A percentile compares a stretch with the other conserved stretches of the same genome.
Conservation (phyloP, 345 rosid species). For the thale cress (Arabidopsis thaliana) region TAIR10.1 NC_003070.9:20500001-20500500, state of each 20-base stretch:
- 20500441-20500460: conserved; percentile 79
- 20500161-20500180: conserved; percentile 91
- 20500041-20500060: conserved; percentile 76
- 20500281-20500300: neutral
- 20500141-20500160: conserved; percentile 93
- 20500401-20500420: neutral
- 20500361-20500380: neutral
- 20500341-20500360: neutral
- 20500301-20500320: neutral
- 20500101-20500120: conserved; percentile 53
- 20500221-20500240: neutral
- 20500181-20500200: conserved; percentile 95
- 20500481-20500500: conserved; percentile 60
- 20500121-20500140: conserved; percentile 90
- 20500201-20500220: conserved; percentile 84
- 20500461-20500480: conserved; percentile 72
- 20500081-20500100: neutral
- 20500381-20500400: neutral
- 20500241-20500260: neutral
- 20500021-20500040: conserved; percentile 67
- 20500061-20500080: conserved; percentile 55
- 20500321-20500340: neutral
- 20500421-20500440: neutral
- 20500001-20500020: conserved; percentile 43
- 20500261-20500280: neutral